Conservation (phyloP, 495 filamentous ascomycete species). For the Penicillium taxi region DNA sequence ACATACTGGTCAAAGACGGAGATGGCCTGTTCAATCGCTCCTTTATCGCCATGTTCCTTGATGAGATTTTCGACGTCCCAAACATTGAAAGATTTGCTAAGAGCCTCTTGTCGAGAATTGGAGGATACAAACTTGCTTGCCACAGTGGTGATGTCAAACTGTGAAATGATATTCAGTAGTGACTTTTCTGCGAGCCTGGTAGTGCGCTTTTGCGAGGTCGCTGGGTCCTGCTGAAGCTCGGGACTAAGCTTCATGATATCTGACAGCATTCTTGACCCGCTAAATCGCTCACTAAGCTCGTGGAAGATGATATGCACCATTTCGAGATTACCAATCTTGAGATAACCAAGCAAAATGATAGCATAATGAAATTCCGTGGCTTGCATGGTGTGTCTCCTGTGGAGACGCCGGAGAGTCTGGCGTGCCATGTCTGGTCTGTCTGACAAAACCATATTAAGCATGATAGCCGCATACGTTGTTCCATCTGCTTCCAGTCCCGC, state of each 20-base stretch:
- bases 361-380: constrained; percentile 65
- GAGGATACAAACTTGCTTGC: constrained; percentile 17
- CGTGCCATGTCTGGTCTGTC: constrained; percentile 58
- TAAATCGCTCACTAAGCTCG: constrained; percentile 45
- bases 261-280: constrained; percentile 32
- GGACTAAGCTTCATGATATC: constrained; percentile 41
- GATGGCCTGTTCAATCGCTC: constrained; percentile 45
- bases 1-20: constrained; percentile 50
- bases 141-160: constrained; percentile 21
- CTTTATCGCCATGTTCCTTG: constrained; percentile 50
- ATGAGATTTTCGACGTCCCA: constrained; percentile 55
- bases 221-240: constrained; percentile 27
- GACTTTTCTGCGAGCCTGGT: background rate
- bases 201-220: constrained; percentile 6
- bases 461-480: constrained; percentile 66
- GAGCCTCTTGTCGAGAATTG: constrained; percentile 8
- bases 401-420: constrained; percentile 51
- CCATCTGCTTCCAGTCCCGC: constrained; percentile 51
- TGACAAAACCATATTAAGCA: constrained; percentile 57
- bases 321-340: constrained; percentile 39
- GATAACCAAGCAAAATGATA: constrained; percentile 62
- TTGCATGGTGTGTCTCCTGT: constrained; percentile 49
- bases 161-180: constrained; percentile 12
- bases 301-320: constrained; percentile 47
- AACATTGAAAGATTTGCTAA: constrained; percentile 31